phyloP scores from a whole-genome alignment of 2,329 filamentous ascomycete species.

The Chaetomium globosum region DNA sequence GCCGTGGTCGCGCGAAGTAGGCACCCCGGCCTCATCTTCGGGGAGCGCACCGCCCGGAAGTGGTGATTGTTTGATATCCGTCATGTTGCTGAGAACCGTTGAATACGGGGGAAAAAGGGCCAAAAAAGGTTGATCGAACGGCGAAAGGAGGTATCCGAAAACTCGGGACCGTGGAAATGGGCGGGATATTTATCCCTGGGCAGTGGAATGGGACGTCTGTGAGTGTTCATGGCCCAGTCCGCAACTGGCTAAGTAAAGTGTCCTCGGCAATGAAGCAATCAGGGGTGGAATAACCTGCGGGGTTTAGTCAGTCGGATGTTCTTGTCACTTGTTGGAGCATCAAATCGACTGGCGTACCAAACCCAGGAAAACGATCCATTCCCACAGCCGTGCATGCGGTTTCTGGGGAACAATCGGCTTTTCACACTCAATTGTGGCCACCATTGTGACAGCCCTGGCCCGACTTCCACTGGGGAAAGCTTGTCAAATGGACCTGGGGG shows the following conservation, averaged over 20 bases:
- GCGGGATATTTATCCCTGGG: conserved; percentile 9
- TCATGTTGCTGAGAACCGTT: not conserved
- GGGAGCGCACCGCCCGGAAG: not conserved
- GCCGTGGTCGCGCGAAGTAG: not conserved
- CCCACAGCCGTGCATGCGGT: not conserved
- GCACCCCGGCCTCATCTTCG: not conserved
- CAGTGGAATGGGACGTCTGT: not conserved
- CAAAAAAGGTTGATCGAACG: not conserved
- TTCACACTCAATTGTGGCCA: not conserved
- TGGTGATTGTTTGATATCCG: not conserved
- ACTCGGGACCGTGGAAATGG: not conserved
- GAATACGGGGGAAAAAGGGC: not conserved
- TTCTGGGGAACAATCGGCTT: not conserved
- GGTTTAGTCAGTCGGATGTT: not conserved
- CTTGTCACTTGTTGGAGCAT: not conserved
- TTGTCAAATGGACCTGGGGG: no score
- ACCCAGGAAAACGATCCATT: not conserved
- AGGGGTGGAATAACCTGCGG: conserved; percentile 3
- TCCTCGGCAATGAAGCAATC: not conserved
- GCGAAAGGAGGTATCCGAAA: not conserved
- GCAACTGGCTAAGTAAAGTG: not conserved
- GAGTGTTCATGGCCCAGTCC: conserved; percentile 5
- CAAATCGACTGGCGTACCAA: not conserved
- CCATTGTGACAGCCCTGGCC: not conserved
- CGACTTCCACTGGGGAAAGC: not conserved